Evolutionary conservation across 805 yeast genomes (phyloP), one percentile per base, ranked within the genome.

Genomic region (Saccharomycopsis oosterbeekiorum): DNA sequence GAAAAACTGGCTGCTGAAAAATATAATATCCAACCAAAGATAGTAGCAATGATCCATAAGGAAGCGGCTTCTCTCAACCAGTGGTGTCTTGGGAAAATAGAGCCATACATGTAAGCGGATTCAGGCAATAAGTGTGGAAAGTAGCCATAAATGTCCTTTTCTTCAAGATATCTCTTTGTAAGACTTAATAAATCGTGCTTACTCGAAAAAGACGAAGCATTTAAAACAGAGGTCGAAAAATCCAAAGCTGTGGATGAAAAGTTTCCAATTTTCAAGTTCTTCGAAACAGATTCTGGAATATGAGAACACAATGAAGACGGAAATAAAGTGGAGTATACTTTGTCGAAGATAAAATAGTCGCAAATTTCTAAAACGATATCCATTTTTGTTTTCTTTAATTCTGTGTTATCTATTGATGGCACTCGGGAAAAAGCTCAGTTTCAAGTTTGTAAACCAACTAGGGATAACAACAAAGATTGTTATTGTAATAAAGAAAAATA

Each of bases 11-110:
- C 98, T 59, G 84, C 86, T 19, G 75, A 67, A 53, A 91, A 76
- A 73, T 94, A 94, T 55, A 93, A 74, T n/a, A 84, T 43, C 88
- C 93, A 85, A 53, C 98, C 99, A 68, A 93, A 92, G 4, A 93
- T 61, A 39, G 90, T 81, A 67, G 91, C 87, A 55, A 92, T 72
- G 11, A 84, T 61, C 67, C 85, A 84, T 57, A 93, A 75, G 17
- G 94, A 79, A 12, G 89, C 47, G 17, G 77, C 65, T 74, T 91
- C 94, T 73, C 99, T 84, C 24, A 89, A 55, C 1, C 86, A 50
- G 71, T 86, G 89, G 65, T 86, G 79, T 72, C 99, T 84, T 53
- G 85, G 78, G 47, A 94, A 75, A 34, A 86, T 66, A 0, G 97
- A 89, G n/a, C 79, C 80, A 66, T 82, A 74, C 3, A 91, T 82